Base-by-base conservation (phyloP, 2,329 filamentous ascomycete genomes). In the Ascochyta fabae region DNA sequence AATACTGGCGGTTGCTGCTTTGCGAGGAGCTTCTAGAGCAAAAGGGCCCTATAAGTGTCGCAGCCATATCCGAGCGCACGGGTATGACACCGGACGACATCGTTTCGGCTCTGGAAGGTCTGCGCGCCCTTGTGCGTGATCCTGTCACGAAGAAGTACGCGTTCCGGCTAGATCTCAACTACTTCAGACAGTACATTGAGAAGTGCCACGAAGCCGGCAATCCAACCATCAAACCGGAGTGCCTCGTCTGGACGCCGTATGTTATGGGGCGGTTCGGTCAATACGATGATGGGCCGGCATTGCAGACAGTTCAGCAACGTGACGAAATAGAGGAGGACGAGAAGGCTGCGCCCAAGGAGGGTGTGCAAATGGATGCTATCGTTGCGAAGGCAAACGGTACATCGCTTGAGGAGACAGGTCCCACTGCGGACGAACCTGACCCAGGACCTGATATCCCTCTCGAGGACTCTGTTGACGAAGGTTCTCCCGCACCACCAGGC, bases 61-160 rank as follows among this genome's bases (percentile, higher is more conserved):
- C 79, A 7, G 80, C 85, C 27, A 91, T 96, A 60, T 96, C 94
- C 0, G 88, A 94, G 62, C 88, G 92, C 56, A 98, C 94, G 0
- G 95, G 95, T 10, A 92, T 99, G 86, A 98, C 95, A 1, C 85
- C 94, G 0, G 95, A 99, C 76, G 95, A 99, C 75, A 93, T 98
- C 56, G 90, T 99, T 12, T 96, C 95, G 12, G 94, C 91, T 0
- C 81, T 99, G 2, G 95, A 99, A 77, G 92, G 91, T 0, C 80
- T 99, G 10, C 88, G 94, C 38, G 94, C 92, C 50, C 84, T 99
- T 23, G 91, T 97, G 15, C 86, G 92, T 55, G 95, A 99, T 74
- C 92, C 94, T 1, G 83, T 91, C 51, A 96, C 94, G 0, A 91
- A 90, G 58, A 84, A 89, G 5, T 99, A 99, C 74, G 95, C 92